Evolutionary conservation across 2,329 filamentous ascomycete species (phyloP).

Genomic region (Sclerotinia trifoliorum): DNA sequence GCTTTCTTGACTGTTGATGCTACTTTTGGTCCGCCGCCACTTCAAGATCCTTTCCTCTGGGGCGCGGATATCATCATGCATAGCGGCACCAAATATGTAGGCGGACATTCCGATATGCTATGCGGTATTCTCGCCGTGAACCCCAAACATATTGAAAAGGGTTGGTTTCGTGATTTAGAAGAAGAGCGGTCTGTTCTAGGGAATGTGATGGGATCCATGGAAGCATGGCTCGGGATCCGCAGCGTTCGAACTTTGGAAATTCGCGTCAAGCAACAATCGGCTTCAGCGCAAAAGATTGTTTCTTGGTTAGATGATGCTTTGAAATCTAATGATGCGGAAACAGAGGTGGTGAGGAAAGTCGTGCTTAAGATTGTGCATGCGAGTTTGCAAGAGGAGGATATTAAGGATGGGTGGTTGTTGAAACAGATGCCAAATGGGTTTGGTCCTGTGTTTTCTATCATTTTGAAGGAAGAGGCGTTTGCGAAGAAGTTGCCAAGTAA

Average conservation of each 20-base stretch:
- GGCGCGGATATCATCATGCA: constrained; percentile 91
- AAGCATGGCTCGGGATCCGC: constrained; percentile 87
- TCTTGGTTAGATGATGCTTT: constrained; percentile 58
- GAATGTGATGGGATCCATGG: constrained; percentile 81
- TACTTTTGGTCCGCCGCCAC: constrained; percentile 87
- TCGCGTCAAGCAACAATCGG: constrained; percentile 73
- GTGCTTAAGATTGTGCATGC: constrained; percentile 71
- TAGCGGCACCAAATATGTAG: constrained; percentile 92
- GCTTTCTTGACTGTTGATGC: constrained; percentile 82
- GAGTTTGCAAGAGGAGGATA: constrained; percentile 67
- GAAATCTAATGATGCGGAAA: constrained; percentile 26
- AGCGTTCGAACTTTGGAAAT: constrained; percentile 84
- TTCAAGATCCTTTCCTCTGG: constrained; percentile 79
- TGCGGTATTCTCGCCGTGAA: constrained; percentile 77
- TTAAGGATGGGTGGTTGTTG: constrained; percentile 66
- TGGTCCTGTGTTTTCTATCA: constrained; percentile 82
- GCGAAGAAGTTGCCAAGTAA: constrained; percentile 75
- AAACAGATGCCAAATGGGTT: constrained; percentile 91
- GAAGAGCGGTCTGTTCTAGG: constrained; percentile 76
- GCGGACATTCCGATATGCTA: constrained; percentile 90
- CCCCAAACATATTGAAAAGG: constrained; percentile 47
- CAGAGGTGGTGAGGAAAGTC: constrained; percentile 48
- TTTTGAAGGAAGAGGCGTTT: constrained; percentile 56
- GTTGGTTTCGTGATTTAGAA: constrained; percentile 55
- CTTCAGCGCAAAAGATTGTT: constrained; percentile 68